phyloP scores from a whole-genome alignment of 345 rosid genomes.

The Syzygium aromaticum region DNA sequence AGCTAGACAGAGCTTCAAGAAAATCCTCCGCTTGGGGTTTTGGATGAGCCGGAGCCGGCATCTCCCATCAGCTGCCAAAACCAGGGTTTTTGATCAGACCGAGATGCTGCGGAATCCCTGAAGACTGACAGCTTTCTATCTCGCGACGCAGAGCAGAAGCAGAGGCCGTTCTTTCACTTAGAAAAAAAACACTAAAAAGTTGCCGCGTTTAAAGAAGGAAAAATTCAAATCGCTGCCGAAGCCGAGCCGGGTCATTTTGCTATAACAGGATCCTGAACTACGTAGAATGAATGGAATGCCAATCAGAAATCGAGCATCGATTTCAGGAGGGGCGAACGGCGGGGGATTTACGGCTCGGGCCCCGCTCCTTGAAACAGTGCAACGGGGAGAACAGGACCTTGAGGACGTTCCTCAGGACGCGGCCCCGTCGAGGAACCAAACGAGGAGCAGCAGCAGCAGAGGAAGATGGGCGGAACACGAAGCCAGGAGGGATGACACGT shows the following conservation, averaged over 20 bases:
- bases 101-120: not conserved
- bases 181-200: not conserved
- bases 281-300: not conserved
- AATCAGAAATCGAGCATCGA: not conserved
- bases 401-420: conserved; percentile 25
- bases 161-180: not conserved
- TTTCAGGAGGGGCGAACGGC: not conserved
- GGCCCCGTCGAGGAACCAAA: conserved; percentile 39
- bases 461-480: not conserved
- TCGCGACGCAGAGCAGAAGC: not conserved
- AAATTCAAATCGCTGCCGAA: not conserved
- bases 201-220: not conserved
- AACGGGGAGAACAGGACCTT: conserved; percentile 6
- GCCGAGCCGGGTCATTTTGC: not conserved
- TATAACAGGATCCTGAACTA: not conserved
- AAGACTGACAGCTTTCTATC: not conserved
- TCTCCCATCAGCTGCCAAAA: not conserved
- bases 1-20: not conserved
- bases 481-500: not conserved
- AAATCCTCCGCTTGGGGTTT: not conserved
- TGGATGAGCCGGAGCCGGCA: not conserved
- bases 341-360: not conserved
- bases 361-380: conserved; percentile 7
- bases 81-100: not conserved
- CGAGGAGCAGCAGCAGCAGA: not conserved